These are phyloP conservation scores for Haberlea rhodopensis DNA, from an alignment of 257 asterid genomes.

Conservation along the genomic window DNA sequence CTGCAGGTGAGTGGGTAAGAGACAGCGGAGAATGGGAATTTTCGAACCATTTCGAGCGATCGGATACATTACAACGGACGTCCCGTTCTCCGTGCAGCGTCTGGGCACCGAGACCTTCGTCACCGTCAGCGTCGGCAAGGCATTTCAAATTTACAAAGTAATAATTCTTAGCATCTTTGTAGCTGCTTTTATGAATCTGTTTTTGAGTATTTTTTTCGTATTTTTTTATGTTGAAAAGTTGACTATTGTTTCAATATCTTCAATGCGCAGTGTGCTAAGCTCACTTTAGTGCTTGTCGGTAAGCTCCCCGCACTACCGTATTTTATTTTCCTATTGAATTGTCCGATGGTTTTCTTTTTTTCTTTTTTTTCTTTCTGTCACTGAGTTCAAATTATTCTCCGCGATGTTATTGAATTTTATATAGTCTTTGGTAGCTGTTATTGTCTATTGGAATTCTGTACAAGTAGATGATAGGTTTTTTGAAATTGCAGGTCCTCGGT, in stretches of 20 bases:
- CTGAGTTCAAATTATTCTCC: no score
- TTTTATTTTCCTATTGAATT: background rate
- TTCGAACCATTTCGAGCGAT: slow-evolving; percentile 86
- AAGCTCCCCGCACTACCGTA: no score
- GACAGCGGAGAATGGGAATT: slow-evolving; percentile 56
- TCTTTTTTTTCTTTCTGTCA: background rate
- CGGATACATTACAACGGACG: slow-evolving; percentile 69
- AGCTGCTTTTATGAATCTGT: background rate
- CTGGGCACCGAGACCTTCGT: slow-evolving; percentile 89
- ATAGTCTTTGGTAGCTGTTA: slow-evolving; percentile 1
- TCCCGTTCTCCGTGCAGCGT: slow-evolving; percentile 82
- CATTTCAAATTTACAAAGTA: slow-evolving; percentile 87
- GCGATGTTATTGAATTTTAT: no score
- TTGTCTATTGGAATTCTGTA: background rate
- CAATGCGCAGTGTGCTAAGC: slow-evolving; percentile 75
- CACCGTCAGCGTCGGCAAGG: slow-evolving; percentile 86
- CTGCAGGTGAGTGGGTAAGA: no score
- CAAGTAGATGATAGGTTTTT: background rate
- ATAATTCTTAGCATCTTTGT: background rate
- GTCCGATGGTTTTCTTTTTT: background rate
- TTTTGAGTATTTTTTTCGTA: background rate
- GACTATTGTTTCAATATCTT: slow-evolving; percentile 3
- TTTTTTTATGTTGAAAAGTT: slow-evolving; percentile 21
- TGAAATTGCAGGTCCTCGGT: slow-evolving; percentile 69
- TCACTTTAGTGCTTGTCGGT: slow-evolving; percentile 82